Evolutionary conservation across 441 rosid species (phyloP).

Genomic region (Croton laevigatus): DNA sequence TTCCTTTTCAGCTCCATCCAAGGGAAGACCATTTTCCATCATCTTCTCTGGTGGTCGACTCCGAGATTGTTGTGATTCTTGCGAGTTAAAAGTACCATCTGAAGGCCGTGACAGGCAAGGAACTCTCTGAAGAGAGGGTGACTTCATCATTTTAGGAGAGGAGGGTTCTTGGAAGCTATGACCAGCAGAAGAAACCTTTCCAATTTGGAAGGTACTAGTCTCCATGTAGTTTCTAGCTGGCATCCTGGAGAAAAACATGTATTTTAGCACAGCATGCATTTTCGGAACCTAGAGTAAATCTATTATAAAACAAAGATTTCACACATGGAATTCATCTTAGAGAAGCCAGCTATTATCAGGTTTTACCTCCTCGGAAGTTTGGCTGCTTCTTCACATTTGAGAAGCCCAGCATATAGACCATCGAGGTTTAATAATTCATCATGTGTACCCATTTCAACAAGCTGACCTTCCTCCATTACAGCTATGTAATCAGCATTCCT

Average conservation of each 20-base stretch:
- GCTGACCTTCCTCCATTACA: conserved; percentile 99
- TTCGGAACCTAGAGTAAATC: neutral
- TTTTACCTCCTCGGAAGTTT: conserved; percentile 96
- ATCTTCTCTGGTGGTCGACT: conserved; percentile 77
- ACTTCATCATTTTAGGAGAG: conserved; percentile 80
- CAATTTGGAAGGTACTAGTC: conserved; percentile 63
- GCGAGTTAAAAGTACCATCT: conserved; percentile 54
- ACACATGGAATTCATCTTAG: neutral
- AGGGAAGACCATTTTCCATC: conserved; percentile 60
- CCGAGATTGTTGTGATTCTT: conserved; percentile 63
- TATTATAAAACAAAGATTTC: too few relatives aligned
- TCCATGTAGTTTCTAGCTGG: conserved; percentile 75
- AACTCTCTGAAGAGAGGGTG: conserved; percentile 94
- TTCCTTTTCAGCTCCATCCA: conserved; percentile 66
- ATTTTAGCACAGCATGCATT: conserved; percentile 12
- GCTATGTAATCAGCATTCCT: conserved; percentile 98
- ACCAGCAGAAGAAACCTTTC: conserved; percentile 85
- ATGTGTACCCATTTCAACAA: conserved; percentile 99
- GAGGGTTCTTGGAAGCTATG: conserved; percentile 84
- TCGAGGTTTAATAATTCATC: conserved; percentile 77
- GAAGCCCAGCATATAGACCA: conserved; percentile 93
- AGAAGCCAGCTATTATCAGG: conserved; percentile 14
- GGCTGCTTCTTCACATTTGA: conserved; percentile 96
- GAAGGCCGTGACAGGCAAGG: conserved; percentile 53
- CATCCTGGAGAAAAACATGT: conserved; percentile 57